phyloP scores from a whole-genome alignment of 2,329 filamentous ascomycete species.

The Triangularia verruculosa region DNA sequence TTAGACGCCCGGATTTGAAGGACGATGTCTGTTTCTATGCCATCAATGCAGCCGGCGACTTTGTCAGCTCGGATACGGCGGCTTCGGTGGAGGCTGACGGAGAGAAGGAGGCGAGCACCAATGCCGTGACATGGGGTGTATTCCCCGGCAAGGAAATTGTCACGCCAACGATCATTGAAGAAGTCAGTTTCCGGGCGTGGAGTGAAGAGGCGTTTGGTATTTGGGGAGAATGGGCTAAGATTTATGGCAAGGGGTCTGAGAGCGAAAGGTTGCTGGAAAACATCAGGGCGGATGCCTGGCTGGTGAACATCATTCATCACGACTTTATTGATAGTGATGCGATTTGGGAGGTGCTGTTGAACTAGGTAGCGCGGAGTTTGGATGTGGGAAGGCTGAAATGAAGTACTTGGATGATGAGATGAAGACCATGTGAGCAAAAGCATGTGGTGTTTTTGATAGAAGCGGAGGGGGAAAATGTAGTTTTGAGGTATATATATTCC shows the following conservation, averaged over 20 bases:
- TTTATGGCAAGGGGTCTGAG: conserved; percentile 73
- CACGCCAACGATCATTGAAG: conserved; percentile 94
- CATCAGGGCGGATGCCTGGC: conserved; percentile 70
- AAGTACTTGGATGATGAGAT: not conserved
- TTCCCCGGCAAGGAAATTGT: conserved; percentile 96
- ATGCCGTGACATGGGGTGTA: conserved; percentile 95
- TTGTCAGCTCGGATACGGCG: conserved; percentile 62
- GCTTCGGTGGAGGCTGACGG: conserved; percentile 19
- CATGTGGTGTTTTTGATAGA: not conserved
- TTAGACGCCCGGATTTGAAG: conserved; percentile 56
- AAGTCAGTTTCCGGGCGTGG: conserved; percentile 92
- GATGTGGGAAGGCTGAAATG: not conserved
- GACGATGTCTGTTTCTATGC: conserved; percentile 84
- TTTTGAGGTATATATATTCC: not conserved
- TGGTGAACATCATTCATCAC: conserved; percentile 89
- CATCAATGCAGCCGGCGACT: conserved; percentile 73
- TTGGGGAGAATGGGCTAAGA: conserved; percentile 88
- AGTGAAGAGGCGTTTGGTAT: conserved; percentile 93
- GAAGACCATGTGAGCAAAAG: not conserved
- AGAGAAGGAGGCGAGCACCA: conserved; percentile 59
- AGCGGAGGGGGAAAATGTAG: not conserved
- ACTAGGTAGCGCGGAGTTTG: not conserved
- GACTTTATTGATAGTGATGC: conserved; percentile 69
- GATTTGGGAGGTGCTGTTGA: conserved; percentile 65
- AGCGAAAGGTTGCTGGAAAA: conserved; percentile 69